A percentile compares a stretch with the other conserved stretches of the same genome.
Conservation (phyloP, 2,329 filamentous ascomycete genomes). For the Fusarium sp. region DNA sequence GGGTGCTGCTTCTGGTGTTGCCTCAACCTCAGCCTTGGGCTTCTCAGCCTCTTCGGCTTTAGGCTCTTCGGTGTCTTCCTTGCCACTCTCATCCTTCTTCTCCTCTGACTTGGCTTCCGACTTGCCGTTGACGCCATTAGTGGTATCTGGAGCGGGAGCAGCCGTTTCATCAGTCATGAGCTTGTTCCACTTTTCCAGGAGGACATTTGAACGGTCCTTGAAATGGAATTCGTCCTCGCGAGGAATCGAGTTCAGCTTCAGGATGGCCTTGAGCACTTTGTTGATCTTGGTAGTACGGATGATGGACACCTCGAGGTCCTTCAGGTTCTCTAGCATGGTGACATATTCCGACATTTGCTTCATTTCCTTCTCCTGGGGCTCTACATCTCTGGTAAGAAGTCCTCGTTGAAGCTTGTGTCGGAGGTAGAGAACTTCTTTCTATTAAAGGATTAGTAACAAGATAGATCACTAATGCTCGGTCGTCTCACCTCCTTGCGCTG, state of each 20-base stretch:
- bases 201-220: conserved; percentile 83
- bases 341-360: conserved; percentile 82
- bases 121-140: conserved; percentile 67
- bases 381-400: conserved; percentile 86
- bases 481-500: conserved; percentile 71
- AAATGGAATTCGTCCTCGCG: conserved; percentile 92
- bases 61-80: conserved; percentile 57
- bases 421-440: conserved; percentile 90
- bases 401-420: conserved; percentile 96
- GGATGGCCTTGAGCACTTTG: conserved; percentile 95
- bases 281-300: conserved; percentile 96
- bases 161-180: conserved; percentile 75
- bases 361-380: conserved; percentile 91
- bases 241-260: conserved; percentile 89
- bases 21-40: conserved; percentile 44
- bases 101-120: conserved; percentile 57
- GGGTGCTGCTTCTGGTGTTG: neutral
- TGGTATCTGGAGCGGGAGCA: conserved; percentile 56
- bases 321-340: conserved; percentile 82
- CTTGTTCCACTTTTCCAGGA: conserved; percentile 93
- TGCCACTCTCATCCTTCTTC: conserved; percentile 60
- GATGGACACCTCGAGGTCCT: conserved; percentile 88
- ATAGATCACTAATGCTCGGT: neutral
- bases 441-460: conserved; percentile 53
- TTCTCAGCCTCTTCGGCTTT: conserved; percentile 55